Conservation (phyloP, 2,329 filamentous ascomycete genomes). For the Kalaharituber pfeilii region DNA sequence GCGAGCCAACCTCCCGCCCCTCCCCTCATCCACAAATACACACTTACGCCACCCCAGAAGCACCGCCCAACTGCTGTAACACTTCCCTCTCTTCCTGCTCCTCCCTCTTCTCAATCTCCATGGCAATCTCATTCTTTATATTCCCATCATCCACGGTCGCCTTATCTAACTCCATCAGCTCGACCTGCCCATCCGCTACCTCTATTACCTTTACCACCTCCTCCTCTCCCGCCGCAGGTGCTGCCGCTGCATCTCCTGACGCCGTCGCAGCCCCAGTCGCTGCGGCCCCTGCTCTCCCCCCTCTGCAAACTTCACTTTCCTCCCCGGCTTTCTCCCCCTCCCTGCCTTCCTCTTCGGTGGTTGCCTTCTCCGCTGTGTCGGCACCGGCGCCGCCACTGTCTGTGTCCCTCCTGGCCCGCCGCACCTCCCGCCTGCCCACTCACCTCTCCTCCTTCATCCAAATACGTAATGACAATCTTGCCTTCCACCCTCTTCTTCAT, state of each 20-base stretch:
- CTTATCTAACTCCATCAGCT: constrained; percentile 4
- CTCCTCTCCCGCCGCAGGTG: neutral
- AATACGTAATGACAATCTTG: neutral
- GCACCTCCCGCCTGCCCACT: constrained; percentile 1
- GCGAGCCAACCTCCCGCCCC: no score
- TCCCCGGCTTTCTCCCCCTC: constrained; percentile 21
- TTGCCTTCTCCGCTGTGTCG: constrained; percentile 14
- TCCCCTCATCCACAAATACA: neutral
- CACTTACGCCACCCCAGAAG: neutral
- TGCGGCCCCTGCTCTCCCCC: neutral
- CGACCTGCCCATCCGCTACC: neutral
- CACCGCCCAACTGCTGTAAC: neutral
- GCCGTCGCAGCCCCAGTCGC: neutral
- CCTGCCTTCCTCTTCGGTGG: constrained; percentile 20
- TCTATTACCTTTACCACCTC: neutral
- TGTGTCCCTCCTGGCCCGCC: neutral
- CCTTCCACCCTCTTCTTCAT: constrained; percentile 8
- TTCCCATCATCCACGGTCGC: neutral
- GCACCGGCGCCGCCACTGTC: constrained; percentile 4
- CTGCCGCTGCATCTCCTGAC: neutral
- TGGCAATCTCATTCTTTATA: neutral
- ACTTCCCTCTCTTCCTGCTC: neutral
- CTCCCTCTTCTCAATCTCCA: constrained; percentile 1
- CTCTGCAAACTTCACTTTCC: constrained; percentile 16
- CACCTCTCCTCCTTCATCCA: neutral